These are phyloP conservation scores for Leccinum pseudoinsigne DNA, from an alignment of 1,284 basidiomycete species.

Conservation along the genomic window DNA sequence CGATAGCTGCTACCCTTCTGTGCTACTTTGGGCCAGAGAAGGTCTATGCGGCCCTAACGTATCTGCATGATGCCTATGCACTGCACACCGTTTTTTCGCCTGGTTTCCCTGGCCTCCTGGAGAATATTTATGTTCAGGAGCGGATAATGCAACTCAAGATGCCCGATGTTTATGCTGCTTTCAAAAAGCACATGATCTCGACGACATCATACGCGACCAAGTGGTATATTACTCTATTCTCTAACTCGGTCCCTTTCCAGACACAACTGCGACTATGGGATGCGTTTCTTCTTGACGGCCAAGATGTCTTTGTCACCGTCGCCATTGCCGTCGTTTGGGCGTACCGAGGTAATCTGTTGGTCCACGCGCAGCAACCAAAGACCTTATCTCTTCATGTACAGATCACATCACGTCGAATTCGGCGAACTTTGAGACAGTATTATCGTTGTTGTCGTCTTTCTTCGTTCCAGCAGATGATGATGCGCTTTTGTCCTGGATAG, in stretches of 20 bases:
- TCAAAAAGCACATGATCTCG: conserved; percentile 86
- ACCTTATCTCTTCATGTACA: conserved; percentile 37
- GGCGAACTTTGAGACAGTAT: conserved; percentile 90
- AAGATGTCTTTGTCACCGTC: conserved; percentile 84
- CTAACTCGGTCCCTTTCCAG: conserved; percentile 95
- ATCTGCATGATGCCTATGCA: conserved; percentile 85
- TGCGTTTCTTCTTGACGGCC: conserved; percentile 87
- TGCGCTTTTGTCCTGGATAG: conserved; percentile 77
- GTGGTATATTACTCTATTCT: conserved; percentile 98
- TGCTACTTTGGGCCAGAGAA: conserved; percentile 92
- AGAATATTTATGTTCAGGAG: conserved; percentile 94
- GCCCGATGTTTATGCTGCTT: conserved; percentile 85
- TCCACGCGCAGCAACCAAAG: background rate
- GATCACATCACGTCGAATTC: conserved; percentile 73
- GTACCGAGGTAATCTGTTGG: conserved; percentile 62
- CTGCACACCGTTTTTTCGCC: conserved; percentile 92
- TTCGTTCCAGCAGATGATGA: conserved; percentile 92
- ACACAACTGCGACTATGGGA: conserved; percentile 96
- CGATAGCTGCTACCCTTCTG: conserved; percentile 92
- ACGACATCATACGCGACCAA: conserved; percentile 97
- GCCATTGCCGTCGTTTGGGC: conserved; percentile 90
- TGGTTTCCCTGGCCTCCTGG: conserved; percentile 94
- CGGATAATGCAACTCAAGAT: conserved; percentile 80
- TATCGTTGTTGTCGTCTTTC: conserved; percentile 87
- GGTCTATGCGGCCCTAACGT: conserved; percentile 82